Base-by-base conservation (phyloP, 2,329 filamentous ascomycete genomes). In the Fusarium sp. region DNA sequence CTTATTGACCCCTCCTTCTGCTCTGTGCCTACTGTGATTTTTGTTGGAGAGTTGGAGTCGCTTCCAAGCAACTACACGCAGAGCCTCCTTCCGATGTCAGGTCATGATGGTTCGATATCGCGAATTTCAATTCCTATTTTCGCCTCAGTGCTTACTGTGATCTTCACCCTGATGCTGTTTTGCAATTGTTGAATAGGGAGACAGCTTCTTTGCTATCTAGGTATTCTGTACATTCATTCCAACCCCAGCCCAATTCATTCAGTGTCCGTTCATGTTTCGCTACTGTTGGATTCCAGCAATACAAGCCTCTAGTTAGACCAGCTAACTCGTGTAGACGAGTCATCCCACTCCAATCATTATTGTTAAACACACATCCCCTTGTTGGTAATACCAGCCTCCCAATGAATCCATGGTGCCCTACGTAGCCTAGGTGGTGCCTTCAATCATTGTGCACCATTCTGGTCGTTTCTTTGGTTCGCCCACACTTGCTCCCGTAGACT, bases 61-160 rank as follows among this genome's bases (percentile, higher is more conserved):
- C 43, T 35, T 51, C 53, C 40, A 25, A 32, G 38, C 45, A 38
- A 41, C 29, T 19, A 22, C n/a, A n/a, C 41, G 38, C 52, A 60
- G 45, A 65, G 45, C 56, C 59, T 52, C 53, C 24, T 32, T 44
- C 53, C 57, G 29, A 10, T 35, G 53, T 70, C 67, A 65, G 67
- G n/a, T 51, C 63, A 70, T 70, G 31, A 60, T 70, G 65, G 68
- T 70, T 70, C 68, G 67, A 69, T 65, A 54, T 60, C 50, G 32
- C 61, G 66, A 68, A 57, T 53, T 47, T 44, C 12, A 8, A 36
- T 52, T 59, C 36, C 25, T 40, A 6, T 8, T 38, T 34, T 39
- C 39, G 32, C 45, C 22, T 44, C 28, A 13, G 24, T 13, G 24
- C 31, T 51, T 15, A 28, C 49, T 25, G 11, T 32, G 39, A 35